Conservation (phyloP, 768 basidiomycete species). For the Pulveroboletus ravenelii region DNA sequence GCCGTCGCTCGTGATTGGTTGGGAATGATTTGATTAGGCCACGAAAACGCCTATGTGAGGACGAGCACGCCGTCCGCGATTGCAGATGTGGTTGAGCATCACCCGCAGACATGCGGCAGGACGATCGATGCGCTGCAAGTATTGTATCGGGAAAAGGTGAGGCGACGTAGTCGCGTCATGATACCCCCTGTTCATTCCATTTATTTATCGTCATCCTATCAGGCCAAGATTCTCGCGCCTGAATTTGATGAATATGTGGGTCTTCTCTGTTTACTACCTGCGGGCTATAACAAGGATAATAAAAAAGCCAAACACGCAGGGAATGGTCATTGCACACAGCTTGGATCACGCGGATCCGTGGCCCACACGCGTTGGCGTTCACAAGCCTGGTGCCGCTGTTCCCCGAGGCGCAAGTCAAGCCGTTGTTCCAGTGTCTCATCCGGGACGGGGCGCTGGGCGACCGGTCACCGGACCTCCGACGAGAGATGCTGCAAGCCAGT, state of each 20-base stretch:
- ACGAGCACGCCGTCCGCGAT: constrained; percentile 66
- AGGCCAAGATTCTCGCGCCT: constrained; percentile 84
- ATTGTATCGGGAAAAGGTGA: constrained; percentile 80
- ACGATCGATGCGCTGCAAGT: constrained; percentile 55
- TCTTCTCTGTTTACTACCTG: background rate
- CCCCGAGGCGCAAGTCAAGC: constrained; percentile 51
- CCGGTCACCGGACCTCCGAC: constrained; percentile 71
- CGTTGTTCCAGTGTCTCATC: constrained; percentile 84
- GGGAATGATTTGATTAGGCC: constrained; percentile 60
- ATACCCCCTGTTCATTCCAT: background rate
- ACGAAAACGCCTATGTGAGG: constrained; percentile 78
- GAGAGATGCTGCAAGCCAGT: constrained; percentile 84
- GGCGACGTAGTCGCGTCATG: background rate
- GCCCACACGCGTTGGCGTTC: constrained; percentile 69
- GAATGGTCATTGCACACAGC: constrained; percentile 87
- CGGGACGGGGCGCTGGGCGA: constrained; percentile 84
- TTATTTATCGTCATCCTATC: background rate
- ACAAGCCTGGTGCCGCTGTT: constrained; percentile 64
- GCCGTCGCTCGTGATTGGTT: background rate
- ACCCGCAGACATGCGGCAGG: constrained; percentile 51
- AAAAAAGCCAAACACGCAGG: constrained; percentile 43
- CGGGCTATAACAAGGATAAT: background rate
- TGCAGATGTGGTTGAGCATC: constrained; percentile 68
- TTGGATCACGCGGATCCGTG: constrained; percentile 89
- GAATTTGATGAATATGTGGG: constrained; percentile 91